Evolutionary conservation across 306 rosid genomes (phyloP), one percentile per base, ranked within the genome.

Genomic region (Mimosa pudica): DNA sequence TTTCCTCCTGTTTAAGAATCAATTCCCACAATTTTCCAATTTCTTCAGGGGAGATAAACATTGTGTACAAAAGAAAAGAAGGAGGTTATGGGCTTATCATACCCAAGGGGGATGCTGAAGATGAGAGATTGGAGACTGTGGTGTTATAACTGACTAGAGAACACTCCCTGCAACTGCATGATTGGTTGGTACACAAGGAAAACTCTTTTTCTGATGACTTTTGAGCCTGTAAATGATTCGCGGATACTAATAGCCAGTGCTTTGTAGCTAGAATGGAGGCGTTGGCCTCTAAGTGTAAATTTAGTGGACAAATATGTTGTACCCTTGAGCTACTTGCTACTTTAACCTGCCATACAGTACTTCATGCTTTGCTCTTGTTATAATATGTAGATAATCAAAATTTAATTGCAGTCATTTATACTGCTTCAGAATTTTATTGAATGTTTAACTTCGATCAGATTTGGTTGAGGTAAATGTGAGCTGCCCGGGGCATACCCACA

Each of bases 81-180:
- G 97, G 98, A 65, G 97, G 97, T 30, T 94, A 91, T 82, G 98
- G 97, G 49, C 90, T 89, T 70, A 94, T 94, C 74, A 83, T 92
- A 72, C 98, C 98, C 54, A 92, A 91, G 86, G 90, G 82, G 68
- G 77, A 83, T 67, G 90, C 88, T 33, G 79, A 63, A 65, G 87
- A 85, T 24, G 88, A 85, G 75, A 79, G 81, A 69, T 73, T 86
- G 76, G 89, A 89, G 75, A 69, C 88, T 72, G 5, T 61, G 73
- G 85, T 78, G 60, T 57, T 85, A 64, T 87, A 89, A 41, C 65
- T 82, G 36, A 84, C 84, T 57, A 85, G 60, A 82, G 94, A 90
- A 76, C 77, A 75, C 81, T 85, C 41, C 66, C 66, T 61, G 66
- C 12, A 24, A 8, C 63, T 57, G 63, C 66, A 24, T 32, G 38